Evolutionary conservation across 164 flowering plant species (phyloP).

Genomic region (Annona cherimola): DNA sequence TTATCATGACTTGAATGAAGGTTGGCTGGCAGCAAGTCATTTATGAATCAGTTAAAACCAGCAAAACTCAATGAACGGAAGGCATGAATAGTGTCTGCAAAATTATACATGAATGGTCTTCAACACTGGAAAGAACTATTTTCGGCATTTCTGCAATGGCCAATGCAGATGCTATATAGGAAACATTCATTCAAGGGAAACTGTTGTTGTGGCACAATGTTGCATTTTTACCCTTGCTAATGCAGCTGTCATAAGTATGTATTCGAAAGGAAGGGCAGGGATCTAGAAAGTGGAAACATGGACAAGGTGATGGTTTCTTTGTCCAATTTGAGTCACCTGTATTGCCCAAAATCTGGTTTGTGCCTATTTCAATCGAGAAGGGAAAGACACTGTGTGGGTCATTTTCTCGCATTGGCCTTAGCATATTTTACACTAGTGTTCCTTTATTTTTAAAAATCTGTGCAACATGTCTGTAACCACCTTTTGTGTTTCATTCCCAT

Average conservation of each 20-base stretch:
- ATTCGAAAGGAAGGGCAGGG: constrained; percentile 85
- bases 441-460: neutral
- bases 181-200: too few species aligned
- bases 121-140: too few species aligned
- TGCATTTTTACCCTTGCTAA: neutral
- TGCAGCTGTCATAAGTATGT: neutral
- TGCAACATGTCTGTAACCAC: neutral
- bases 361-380: constrained; percentile 71
- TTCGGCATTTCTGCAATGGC: too few species aligned
- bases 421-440: neutral
- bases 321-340: constrained; percentile 77
- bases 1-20: too few species aligned
- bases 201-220: too few species aligned
- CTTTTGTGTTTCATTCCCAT: neutral
- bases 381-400: constrained; percentile 80
- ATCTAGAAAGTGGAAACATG: constrained; percentile 90
- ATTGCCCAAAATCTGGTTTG: constrained; percentile 73
- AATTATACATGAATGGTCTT: too few species aligned
- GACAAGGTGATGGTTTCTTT: constrained; percentile 85
- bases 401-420: constrained; percentile 12
- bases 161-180: too few species aligned
- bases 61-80: too few species aligned
- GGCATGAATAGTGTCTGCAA: too few species aligned
- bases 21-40: too few species aligned
- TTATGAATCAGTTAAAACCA: too few species aligned